Conservation (phyloP, 2,329 filamentous ascomycete species). For the Exophiala xenobiotica region DNA sequence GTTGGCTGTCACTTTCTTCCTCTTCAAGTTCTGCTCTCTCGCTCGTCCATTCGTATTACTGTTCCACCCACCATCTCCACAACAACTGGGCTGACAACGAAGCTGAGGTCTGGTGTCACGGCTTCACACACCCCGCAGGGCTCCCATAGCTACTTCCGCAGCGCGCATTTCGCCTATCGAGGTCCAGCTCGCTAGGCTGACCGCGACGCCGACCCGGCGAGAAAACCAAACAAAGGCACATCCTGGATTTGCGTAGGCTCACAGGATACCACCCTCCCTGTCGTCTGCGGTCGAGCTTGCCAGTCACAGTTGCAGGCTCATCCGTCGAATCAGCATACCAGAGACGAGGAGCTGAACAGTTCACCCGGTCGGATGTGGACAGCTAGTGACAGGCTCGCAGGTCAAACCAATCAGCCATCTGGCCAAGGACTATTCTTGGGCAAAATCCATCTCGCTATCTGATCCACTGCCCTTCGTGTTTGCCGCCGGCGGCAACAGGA, state of each 20-base stretch:
- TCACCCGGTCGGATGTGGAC: conserved; percentile 7
- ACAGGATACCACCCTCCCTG: conserved; percentile 3
- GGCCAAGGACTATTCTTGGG: conserved; percentile 3
- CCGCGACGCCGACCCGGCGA: conserved; percentile 11
- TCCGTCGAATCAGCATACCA: conserved; percentile 17
- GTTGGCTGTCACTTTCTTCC: neutral
- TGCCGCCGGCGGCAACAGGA: conserved; percentile 25
- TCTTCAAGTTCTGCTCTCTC: conserved; percentile 1
- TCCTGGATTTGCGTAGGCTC: neutral
- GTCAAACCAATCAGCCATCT: conserved; percentile 13
- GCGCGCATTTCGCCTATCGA: conserved; percentile 15
- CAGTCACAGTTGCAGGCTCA: conserved; percentile 19
- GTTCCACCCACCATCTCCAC: neutral
- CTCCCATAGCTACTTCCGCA: neutral
- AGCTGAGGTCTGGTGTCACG: neutral
- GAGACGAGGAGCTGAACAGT: conserved; percentile 11
- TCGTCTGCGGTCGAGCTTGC: conserved; percentile 15
- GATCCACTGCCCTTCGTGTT: conserved; percentile 13
- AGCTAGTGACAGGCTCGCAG: too few relatives aligned
- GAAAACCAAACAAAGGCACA: conserved; percentile 5
- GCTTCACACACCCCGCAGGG: neutral
- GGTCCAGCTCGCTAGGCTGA: conserved; percentile 7
- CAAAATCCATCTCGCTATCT: conserved; percentile 5
- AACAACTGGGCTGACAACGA: neutral
- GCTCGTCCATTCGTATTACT: neutral